Evolutionary conservation across 228 moss, liverwort and hornwort genomes (phyloP), one percentile per base, ranked within the genome.

Genomic region (Sphagnum magellanicum): DNA sequence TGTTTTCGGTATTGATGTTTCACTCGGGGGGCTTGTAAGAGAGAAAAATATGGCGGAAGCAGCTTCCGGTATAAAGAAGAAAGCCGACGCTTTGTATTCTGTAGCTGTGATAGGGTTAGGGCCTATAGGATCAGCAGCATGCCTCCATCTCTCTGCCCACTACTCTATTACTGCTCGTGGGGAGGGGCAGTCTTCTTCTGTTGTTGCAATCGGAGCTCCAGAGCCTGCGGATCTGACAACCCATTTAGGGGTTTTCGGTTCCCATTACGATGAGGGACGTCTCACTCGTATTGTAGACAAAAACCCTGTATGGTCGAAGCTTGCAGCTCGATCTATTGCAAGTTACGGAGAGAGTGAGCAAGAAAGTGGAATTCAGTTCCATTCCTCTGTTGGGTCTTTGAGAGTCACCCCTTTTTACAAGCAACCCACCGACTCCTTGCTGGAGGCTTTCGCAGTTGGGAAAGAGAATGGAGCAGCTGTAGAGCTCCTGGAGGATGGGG

Each of bases 101-200:
- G 89, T 91, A 68, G 95, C 95, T 11, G 95, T 95, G 60, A 80
- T 92, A 66, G 95, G 95, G 58, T 66, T 92, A 10, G 95, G 95
- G 8, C 66, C 86, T 74, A 91, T 95, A 65, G 95, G 95, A 15
- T 89, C 91, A 4, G 92, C 95, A 12, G 92, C 95, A 1, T 96
- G 89, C 72, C 82, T 90, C 50, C 66, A 92, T 68, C 68, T 96
- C 68, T 79, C 95, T 0, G n/a, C 75, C 72, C 81, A 50, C 61
- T 32, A 32, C 32, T 32, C 32, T 32, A 3, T 32, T 32, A 32
- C 32, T 3, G 3, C 32, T 32, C 32, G 32, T 32, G 32, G 32
- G 32, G 32, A 32, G 32, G 32, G 32, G 32, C 32, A 76, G 53
- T 82, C 78, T 12, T 72, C 65, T 59, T 81, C 76, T 14, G 91